Base-by-base conservation (phyloP, 2,329 filamentous ascomycete genomes). In the Cladobotryum mycophilum region DNA sequence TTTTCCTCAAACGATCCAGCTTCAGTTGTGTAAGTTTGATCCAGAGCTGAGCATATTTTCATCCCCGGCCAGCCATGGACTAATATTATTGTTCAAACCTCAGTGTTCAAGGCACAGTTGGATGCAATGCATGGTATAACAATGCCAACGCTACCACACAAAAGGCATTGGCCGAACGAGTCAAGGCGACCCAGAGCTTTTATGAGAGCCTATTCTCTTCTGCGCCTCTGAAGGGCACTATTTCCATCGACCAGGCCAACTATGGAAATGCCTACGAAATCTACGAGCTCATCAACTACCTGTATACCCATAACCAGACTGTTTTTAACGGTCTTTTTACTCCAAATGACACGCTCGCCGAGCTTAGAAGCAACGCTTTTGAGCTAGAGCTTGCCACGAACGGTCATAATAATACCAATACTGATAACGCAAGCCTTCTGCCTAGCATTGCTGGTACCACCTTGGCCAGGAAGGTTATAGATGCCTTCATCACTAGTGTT, bases 321-420 rank as follows among this genome's bases (percentile, higher is more conserved):
- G 65, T 75, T 7, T 61, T 63, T 22, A 55, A 61, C 1, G 58
- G 58, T 2, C 61, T 87, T 3, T 46, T 57, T 7, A 57, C 64
- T 35, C 59, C 58, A 40, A 61, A 67, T 55, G 22, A 47, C 1
- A 65, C 61, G 0, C 53, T 70, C 20, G 75, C 73, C n/a, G 55
- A 60, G 35, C 75, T 92, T 35, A 73, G 74, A 51, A 72, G 70
- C 4, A 77, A 91, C 18, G 89, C 90, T 46, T 78, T 84, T 55
- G 68, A 69, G 15, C 81, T 90, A 63, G 83, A 93, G 69, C 85
- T 77, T 62, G 61, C 66, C 47, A 64, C 70, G 41, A 73, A 76
- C 55, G 71, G 65, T 22, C 81, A 84, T 61, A 75, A 85, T 7
- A 82, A 71, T 1, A 47, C 52, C 14, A 53, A 59, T 4, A 66